A percentile compares a stretch with the other conserved stretches of the same genome.
phyloP scores from a whole-genome alignment of 352 stramenopile species.

The Phytophthora nicotianae region DNA sequence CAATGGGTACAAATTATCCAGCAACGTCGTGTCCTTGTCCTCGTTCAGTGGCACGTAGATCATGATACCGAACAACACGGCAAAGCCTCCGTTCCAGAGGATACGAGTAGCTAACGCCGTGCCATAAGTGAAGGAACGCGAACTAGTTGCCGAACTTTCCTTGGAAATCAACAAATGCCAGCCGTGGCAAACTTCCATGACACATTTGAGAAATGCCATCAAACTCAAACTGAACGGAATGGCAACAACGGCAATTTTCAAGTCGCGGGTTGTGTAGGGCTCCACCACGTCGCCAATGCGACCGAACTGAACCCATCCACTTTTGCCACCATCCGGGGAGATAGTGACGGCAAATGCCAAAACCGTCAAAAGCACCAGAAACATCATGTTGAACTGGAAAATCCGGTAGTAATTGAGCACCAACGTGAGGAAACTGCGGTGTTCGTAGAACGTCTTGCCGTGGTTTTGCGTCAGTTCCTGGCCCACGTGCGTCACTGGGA shows the following conservation, averaged over 20 bases:
- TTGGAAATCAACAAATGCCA: slow-evolving; percentile 64
- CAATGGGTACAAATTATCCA: slow-evolving; percentile 51
- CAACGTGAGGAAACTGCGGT: slow-evolving; percentile 71
- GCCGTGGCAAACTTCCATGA: slow-evolving; percentile 68
- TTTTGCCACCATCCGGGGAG: slow-evolving; percentile 61
- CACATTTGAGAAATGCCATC: slow-evolving; percentile 62
- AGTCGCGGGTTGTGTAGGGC: slow-evolving; percentile 55
- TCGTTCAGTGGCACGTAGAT: slow-evolving; percentile 65
- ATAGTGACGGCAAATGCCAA: slow-evolving; percentile 62
- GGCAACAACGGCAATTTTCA: slow-evolving; percentile 58
- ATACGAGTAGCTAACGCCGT: slow-evolving; percentile 52
- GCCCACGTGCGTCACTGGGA: slow-evolving; percentile 50
- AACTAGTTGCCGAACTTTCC: slow-evolving; percentile 56
- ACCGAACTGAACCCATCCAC: slow-evolving; percentile 58
- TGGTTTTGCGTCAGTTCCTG: slow-evolving; percentile 59
- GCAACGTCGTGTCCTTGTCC: slow-evolving; percentile 45
- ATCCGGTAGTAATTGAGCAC: slow-evolving; percentile 85
- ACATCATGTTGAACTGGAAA: slow-evolving; percentile 86
- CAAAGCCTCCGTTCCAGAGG: slow-evolving; percentile 70
- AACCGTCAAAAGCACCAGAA: slow-evolving; percentile 58
- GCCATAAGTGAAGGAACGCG: slow-evolving; percentile 65
- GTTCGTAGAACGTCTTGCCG: slow-evolving; percentile 83
- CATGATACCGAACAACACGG: slow-evolving; percentile 60
- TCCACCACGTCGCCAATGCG: slow-evolving; percentile 60
- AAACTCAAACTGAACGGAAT: slow-evolving; percentile 57